phyloP scores from a whole-genome alignment of 495 filamentous ascomycete species.

The Halenospora varia region DNA sequence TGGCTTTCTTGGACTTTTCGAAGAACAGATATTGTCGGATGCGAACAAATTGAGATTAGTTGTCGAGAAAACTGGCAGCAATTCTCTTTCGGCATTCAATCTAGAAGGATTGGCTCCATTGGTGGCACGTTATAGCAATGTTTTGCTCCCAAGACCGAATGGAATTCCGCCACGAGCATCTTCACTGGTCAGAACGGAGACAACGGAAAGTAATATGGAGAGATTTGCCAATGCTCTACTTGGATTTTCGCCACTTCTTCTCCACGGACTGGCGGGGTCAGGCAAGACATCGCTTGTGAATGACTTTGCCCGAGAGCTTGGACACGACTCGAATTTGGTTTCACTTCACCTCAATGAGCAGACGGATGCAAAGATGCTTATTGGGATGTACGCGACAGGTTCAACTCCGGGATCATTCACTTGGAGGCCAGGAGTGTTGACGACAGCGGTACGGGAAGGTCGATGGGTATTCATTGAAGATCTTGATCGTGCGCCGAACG shows the following conservation, averaged over 20 bases:
- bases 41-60: constrained; percentile 35
- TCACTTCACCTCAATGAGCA: constrained; percentile 96
- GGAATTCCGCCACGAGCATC: constrained; percentile 44
- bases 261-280: constrained; percentile 79
- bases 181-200: constrained; percentile 66
- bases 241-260: constrained; percentile 62
- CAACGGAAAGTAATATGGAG: constrained; percentile 64
- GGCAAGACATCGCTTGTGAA: constrained; percentile 88
- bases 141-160: constrained; percentile 63
- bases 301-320: constrained; percentile 73
- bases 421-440: constrained; percentile 92
- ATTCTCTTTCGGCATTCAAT: constrained; percentile 17
- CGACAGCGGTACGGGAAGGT: constrained; percentile 88
- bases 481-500: constrained; percentile 90
- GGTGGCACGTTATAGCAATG: constrained; percentile 47
- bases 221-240: constrained; percentile 63
- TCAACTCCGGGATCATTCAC: constrained; percentile 81
- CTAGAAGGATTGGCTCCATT: constrained; percentile 19
- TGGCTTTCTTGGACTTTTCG: constrained; percentile 77
- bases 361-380: constrained; percentile 89
- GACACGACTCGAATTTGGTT: constrained; percentile 70
- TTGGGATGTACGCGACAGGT: constrained; percentile 87
- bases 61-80: constrained; percentile 29
- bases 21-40: constrained; percentile 51
- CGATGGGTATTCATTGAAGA: constrained; percentile 97